These are phyloP conservation scores for Talaromyces albobiverticillius DNA, from an alignment of 2,329 filamentous ascomycete genomes.

Conservation along the genomic window DNA sequence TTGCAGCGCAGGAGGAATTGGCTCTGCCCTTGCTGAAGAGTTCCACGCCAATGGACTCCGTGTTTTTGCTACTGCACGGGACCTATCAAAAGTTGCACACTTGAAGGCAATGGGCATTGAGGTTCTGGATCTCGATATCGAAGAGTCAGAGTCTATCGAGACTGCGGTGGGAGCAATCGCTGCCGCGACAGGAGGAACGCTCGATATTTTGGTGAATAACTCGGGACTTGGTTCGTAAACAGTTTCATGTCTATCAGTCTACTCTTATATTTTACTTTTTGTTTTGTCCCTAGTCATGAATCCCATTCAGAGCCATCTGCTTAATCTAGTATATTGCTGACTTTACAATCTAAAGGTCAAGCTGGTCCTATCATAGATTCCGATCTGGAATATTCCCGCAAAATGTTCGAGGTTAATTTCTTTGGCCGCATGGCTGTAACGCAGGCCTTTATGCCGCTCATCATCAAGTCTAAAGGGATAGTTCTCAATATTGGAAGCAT, in stretches of 20 bases:
- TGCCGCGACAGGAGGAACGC: not conserved
- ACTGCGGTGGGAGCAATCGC: not conserved
- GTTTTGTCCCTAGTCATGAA: too few species aligned
- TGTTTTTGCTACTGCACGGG: not conserved
- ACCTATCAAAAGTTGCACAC: not conserved
- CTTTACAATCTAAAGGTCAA: not conserved
- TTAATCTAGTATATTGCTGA: not conserved
- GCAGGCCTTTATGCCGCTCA: not conserved
- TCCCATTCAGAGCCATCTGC: too few species aligned
- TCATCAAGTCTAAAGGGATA: not conserved
- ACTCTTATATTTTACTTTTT: too few species aligned
- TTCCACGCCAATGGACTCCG: not conserved
- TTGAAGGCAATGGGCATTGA: not conserved
- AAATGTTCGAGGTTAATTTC: constrained; percentile 1
- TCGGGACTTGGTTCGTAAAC: not conserved
- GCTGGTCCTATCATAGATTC: not conserved
- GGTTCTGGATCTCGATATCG: not conserved
- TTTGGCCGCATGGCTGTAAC: not conserved
- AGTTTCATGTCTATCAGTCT: not conserved
- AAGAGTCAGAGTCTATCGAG: not conserved
- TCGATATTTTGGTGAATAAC: not conserved
- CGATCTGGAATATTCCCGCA: not conserved
- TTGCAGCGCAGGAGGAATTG: constrained; percentile 1
- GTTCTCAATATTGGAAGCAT: not conserved
- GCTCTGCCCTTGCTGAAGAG: not conserved